Evolutionary conservation across 164 flowering plant genomes (phyloP).

Genomic region (Akebia trifoliata): DNA sequence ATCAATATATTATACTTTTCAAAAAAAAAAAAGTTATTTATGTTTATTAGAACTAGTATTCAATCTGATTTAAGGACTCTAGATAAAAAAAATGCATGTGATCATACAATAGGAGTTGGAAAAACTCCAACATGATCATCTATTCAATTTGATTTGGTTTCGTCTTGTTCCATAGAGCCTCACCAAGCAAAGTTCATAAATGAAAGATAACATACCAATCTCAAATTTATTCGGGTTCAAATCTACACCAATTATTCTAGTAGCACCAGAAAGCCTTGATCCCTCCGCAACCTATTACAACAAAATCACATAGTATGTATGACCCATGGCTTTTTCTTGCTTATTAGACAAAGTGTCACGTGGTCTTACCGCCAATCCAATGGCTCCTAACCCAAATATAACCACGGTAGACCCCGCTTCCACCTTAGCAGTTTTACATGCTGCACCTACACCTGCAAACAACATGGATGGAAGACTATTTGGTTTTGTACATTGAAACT

Average conservation of each 20-base stretch:
- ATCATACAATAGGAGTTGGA: too few species aligned
- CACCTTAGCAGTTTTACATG: constrained; percentile 49
- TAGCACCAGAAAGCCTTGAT: constrained; percentile 47
- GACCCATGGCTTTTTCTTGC: background rate
- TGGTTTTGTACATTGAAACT: too few species aligned
- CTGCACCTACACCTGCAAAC: constrained; percentile 54
- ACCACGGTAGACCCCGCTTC: constrained; percentile 45
- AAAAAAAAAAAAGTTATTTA: too few species aligned
- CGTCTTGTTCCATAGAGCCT: too few species aligned
- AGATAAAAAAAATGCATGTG: too few species aligned
- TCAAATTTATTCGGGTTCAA: constrained; percentile 50
- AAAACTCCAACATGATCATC: too few species aligned
- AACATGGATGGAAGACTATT: background rate
- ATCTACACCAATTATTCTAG: constrained; percentile 65
- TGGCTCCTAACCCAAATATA: constrained; percentile 56
- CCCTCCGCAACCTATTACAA: constrained; percentile 55
- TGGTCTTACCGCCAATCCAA: constrained; percentile 53
- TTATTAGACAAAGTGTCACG: background rate
- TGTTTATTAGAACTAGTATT: too few species aligned
- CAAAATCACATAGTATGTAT: background rate
- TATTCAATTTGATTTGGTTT: too few species aligned
- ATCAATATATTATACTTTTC: too few species aligned
- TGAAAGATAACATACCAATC: constrained; percentile 26
- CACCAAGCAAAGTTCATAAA: too few species aligned
- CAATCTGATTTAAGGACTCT: too few species aligned